A percentile compares a stretch with the other conserved stretches of the same genome.
Evolutionary conservation across 352 stramenopile species (phyloP).

Genomic region (Globisporangium carolinianum): DNA sequence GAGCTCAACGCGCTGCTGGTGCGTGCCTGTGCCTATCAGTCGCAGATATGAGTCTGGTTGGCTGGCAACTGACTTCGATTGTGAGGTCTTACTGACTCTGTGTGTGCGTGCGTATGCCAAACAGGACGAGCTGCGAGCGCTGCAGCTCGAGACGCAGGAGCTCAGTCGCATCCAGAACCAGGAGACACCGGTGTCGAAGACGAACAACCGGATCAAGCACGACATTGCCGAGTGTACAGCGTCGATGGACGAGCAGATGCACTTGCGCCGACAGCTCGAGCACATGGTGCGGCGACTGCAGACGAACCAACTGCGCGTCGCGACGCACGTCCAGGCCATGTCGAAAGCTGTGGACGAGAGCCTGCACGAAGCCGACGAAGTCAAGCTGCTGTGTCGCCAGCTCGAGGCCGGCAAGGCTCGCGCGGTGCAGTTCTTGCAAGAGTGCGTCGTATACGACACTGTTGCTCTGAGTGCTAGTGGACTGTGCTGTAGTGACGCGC

Average conservation of each 20-base stretch:
- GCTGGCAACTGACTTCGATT: too few species aligned
- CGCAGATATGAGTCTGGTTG: too few species aligned
- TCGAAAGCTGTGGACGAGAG: conserved; percentile 57
- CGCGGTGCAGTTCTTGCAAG: conserved; percentile 71
- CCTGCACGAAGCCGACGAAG: conserved; percentile 55
- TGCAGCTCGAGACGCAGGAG: conserved; percentile 66
- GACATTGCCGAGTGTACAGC: conserved; percentile 62
- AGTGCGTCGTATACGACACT: conserved; percentile 17
- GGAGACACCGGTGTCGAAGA: conserved; percentile 66
- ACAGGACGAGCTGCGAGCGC: conserved; percentile 59
- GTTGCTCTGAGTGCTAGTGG: too few species aligned
- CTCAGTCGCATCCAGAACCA: conserved; percentile 73
- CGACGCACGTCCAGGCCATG: conserved; percentile 66
- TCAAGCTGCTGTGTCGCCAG: conserved; percentile 67
- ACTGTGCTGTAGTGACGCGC: too few species aligned
- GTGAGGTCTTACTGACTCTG: not conserved
- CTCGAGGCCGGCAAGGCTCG: conserved; percentile 69
- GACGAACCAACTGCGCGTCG: conserved; percentile 62
- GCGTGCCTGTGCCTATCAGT: not conserved
- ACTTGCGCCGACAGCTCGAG: conserved; percentile 59
- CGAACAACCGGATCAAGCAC: conserved; percentile 56
- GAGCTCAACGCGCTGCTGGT: conserved; percentile 60
- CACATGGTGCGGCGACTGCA: conserved; percentile 79
- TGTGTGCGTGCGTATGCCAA: not conserved
- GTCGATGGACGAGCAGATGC: conserved; percentile 79